phyloP scores from a whole-genome alignment of 2,329 filamentous ascomycete species.

The Metarhizium brunneum region DNA sequence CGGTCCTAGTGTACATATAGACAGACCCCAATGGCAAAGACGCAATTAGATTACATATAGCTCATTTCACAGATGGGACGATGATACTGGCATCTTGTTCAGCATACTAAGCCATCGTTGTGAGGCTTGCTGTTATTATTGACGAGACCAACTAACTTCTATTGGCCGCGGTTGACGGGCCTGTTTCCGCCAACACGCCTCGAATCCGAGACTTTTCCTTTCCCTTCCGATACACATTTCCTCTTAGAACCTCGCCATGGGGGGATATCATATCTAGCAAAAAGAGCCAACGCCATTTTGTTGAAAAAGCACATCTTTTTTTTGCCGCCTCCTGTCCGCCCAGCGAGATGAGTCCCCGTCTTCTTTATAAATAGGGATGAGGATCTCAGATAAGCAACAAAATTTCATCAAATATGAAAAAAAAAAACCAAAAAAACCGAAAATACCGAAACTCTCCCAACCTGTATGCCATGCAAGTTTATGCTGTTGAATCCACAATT shows the following conservation, averaged over 20 bases:
- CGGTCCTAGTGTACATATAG: neutral
- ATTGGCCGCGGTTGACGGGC: slow-evolving; percentile 36
- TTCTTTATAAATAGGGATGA: slow-evolving; percentile 7
- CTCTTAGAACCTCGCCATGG: slow-evolving; percentile 18
- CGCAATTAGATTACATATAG: neutral
- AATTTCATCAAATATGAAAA: slow-evolving; percentile 8
- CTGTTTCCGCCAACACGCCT: slow-evolving; percentile 10
- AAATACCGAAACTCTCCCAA: slow-evolving; percentile 20
- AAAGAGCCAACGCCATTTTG: slow-evolving; percentile 29
- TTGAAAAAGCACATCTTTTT: slow-evolving; percentile 30
- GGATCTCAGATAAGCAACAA: slow-evolving; percentile 10
- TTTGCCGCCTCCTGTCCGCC: slow-evolving; percentile 22
- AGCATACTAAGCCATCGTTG: slow-evolving; percentile 11
- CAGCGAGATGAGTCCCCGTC: slow-evolving; percentile 12
- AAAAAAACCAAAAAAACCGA: slow-evolving; percentile 11
- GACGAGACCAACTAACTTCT: slow-evolving; percentile 13
- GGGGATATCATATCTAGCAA: slow-evolving; percentile 26
- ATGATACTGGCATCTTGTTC: neutral
- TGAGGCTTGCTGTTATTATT: neutral
- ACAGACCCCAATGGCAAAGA: neutral
- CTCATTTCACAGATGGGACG: neutral
- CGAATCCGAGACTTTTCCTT: neutral
- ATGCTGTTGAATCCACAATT: slow-evolving; percentile 36
- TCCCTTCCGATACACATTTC: neutral
- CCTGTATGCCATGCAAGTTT: slow-evolving; percentile 30